These are phyloP conservation scores for Diutina sp. DNA, from an alignment of 1,139 yeast species.

Conservation along the genomic window DNA sequence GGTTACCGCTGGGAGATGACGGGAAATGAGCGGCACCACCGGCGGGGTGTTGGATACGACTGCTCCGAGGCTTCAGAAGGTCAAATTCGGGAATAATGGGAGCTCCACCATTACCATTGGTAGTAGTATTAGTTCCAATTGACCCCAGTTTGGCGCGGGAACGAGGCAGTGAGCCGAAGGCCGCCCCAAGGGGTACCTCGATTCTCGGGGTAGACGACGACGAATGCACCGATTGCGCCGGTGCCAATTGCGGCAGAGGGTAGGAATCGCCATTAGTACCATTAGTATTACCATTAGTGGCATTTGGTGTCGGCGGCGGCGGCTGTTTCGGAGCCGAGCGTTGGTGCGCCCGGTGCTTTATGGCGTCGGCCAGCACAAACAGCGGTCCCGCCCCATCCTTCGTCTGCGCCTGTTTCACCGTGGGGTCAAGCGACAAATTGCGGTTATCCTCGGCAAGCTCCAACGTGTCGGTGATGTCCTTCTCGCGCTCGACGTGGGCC, in stretches of 20 bases:
- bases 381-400: constrained; percentile 1
- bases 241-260: neutral
- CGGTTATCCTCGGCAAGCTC: neutral
- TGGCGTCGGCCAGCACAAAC: neutral
- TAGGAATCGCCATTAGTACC: neutral
- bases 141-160: neutral
- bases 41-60: neutral
- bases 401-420: neutral
- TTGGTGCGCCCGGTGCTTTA: neutral
- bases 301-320: neutral
- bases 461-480: neutral
- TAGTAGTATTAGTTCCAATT: neutral
- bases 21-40: neutral
- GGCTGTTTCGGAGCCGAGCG: neutral
- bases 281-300: too few species aligned
- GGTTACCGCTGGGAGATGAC: neutral
- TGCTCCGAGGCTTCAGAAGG: neutral
- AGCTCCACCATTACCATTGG: neutral
- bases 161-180: neutral
- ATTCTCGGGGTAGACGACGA: neutral
- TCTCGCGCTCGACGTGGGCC: constrained; percentile 4
- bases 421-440: constrained; percentile 3
- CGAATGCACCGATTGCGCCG: neutral
- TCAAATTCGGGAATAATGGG: neutral
- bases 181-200: neutral